Conservation (phyloP, 1,139 yeast species). For the Candida buenavistaensis region DNA sequence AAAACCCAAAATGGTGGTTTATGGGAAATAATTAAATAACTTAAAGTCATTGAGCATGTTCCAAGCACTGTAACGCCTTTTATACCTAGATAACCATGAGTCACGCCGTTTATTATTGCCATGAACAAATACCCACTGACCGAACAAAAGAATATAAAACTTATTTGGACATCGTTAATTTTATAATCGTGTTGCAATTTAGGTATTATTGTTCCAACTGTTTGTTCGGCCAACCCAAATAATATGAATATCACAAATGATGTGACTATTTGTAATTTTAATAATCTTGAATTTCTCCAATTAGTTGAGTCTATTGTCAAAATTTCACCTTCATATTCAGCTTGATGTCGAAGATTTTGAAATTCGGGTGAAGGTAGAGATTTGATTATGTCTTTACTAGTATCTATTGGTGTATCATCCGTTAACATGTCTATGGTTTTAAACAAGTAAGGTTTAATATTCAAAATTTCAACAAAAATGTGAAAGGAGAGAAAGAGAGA, state of each 20-base stretch:
- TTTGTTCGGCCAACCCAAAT: slow-evolving; percentile 58
- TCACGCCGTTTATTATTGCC: slow-evolving; percentile 36
- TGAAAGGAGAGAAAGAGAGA: no score
- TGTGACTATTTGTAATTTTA: slow-evolving; percentile 42
- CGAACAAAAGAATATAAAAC: slow-evolving; percentile 34
- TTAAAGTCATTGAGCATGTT: slow-evolving; percentile 27
- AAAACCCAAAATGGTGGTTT: slow-evolving; percentile 41
- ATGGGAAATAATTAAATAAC: slow-evolving; percentile 26
- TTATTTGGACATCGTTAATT: slow-evolving; percentile 42
- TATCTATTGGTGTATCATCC: no score
- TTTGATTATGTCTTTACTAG: no score
- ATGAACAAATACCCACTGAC: slow-evolving; percentile 40
- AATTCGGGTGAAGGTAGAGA: slow-evolving; percentile 3
- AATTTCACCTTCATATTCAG: slow-evolving; percentile 27
- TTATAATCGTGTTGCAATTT: slow-evolving; percentile 43
- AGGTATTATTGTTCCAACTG: slow-evolving; percentile 58
- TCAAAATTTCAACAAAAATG: no score
- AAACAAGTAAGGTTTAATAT: no score
- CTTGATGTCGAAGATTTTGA: slow-evolving; percentile 10
- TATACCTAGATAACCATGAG: slow-evolving; percentile 35
- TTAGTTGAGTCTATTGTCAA: slow-evolving; percentile 37
- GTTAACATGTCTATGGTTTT: no score
- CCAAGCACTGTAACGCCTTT: slow-evolving; percentile 41
- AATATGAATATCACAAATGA: slow-evolving; percentile 40
- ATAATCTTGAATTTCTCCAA: slow-evolving; percentile 37